These are phyloP conservation scores for Lactifluus echinatus DNA, from an alignment of 768 basidiomycete species.

Conservation along the genomic window DNA sequence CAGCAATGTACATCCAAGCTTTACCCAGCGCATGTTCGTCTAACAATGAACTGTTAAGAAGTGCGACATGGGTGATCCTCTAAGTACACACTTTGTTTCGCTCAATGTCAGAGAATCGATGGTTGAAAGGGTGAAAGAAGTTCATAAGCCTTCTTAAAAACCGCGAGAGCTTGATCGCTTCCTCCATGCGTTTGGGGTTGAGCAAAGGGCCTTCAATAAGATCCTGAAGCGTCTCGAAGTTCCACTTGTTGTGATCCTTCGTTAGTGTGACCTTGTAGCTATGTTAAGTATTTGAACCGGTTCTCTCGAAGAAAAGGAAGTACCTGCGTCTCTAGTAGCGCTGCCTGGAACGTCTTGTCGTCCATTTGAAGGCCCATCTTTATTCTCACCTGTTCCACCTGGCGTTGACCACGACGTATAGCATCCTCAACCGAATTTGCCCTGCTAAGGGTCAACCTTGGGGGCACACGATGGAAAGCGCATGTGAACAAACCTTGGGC, in stretches of 20 bases:
- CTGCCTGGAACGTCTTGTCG: conserved; percentile 81
- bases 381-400: conserved; percentile 83
- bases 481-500: conserved; percentile 46
- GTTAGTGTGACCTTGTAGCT: conserved; percentile 65
- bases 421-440: conserved; percentile 82
- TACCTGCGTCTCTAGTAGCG: conserved; percentile 82
- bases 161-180: conserved; percentile 83
- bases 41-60: conserved; percentile 26
- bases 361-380: conserved; percentile 93
- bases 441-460: conserved; percentile 29
- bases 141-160: conserved; percentile 87
- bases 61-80: neutral
- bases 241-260: conserved; percentile 89
- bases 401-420: conserved; percentile 78
- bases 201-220: conserved; percentile 87
- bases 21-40: conserved; percentile 79
- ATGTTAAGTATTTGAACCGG: neutral
- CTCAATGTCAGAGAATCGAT: conserved; percentile 78
- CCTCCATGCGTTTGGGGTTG: conserved; percentile 88
- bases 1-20: conserved; percentile 72
- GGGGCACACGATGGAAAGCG: neutral
- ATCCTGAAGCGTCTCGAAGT: conserved; percentile 80
- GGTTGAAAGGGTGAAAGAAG: conserved; percentile 88
- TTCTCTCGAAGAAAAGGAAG: neutral
- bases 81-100: conserved; percentile 44